Conservation (phyloP, 208 protist species). For the Porcisia deanei region DNA sequence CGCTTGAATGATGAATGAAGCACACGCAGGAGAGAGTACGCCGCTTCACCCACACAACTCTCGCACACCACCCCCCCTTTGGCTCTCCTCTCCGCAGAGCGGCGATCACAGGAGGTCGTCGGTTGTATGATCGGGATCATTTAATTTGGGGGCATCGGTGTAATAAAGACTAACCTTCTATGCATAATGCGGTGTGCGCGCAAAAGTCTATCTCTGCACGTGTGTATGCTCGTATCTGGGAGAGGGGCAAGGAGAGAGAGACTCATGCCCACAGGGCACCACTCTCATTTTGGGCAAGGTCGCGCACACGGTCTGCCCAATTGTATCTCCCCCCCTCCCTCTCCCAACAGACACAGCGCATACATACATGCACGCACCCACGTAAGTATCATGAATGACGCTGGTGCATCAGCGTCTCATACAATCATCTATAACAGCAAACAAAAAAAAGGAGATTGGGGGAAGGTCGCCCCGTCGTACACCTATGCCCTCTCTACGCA, state of each 20-base stretch:
- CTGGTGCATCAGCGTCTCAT: not conserved
- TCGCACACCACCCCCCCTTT: no score
- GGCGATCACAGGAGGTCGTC: no score
- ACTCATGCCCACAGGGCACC: not conserved
- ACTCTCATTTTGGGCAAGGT: not conserved
- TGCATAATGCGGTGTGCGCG: not conserved
- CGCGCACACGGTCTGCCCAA: not conserved
- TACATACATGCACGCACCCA: not conserved
- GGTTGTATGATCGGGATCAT: no score
- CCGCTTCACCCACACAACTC: no score
- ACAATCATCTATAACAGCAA: not conserved
- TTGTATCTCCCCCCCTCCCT: not conserved
- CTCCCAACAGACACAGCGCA: not conserved
- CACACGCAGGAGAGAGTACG: no score
- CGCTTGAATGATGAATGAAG: no score
- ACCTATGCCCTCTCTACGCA: not conserved
- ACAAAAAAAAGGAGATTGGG: not conserved
- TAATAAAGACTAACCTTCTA: not conserved
- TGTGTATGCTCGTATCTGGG: not conserved
- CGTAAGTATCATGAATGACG: not conserved
- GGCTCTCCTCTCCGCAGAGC: no score
- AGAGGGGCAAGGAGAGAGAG: no score
- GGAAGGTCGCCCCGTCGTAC: no score
- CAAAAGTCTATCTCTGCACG: not conserved
- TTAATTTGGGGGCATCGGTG: no score